phyloP scores from a whole-genome alignment of 2,329 filamentous ascomycete species.

The Neonectria punicea region DNA sequence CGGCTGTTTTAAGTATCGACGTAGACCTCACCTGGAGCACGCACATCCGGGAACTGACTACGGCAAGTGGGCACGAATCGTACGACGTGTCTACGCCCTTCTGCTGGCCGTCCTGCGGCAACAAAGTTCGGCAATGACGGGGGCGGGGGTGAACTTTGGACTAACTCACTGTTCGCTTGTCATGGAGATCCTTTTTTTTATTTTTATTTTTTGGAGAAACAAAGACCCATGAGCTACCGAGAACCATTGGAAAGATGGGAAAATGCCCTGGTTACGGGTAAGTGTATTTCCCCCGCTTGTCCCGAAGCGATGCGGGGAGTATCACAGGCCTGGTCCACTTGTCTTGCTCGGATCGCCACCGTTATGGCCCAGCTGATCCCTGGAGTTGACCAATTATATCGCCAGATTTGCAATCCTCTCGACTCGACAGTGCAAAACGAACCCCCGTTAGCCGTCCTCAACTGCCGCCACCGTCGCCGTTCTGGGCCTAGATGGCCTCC shows the following conservation, averaged over 20 bases:
- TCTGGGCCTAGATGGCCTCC: background rate
- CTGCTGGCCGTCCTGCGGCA: slow-evolving; percentile 16
- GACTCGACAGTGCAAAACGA: background rate
- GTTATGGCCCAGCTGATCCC: background rate
- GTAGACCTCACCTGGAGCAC: background rate
- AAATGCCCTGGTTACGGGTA: slow-evolving; percentile 8
- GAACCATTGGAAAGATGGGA: no score
- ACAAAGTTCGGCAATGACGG: slow-evolving; percentile 26
- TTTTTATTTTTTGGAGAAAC: slow-evolving; percentile 17
- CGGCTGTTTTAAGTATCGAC: slow-evolving; percentile 6
- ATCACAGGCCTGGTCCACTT: background rate
- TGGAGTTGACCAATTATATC: slow-evolving; percentile 1
- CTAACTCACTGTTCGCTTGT: background rate
- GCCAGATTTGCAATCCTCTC: slow-evolving; percentile 11
- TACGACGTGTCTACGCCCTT: slow-evolving; percentile 7
- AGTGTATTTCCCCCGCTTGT: slow-evolving; percentile 27
- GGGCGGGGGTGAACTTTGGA: slow-evolving; percentile 1
- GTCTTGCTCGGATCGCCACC: background rate
- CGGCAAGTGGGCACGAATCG: slow-evolving; percentile 21
- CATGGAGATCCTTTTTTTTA: background rate
- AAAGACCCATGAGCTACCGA: background rate
- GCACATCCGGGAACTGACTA: background rate
- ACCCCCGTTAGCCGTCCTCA: slow-evolving; percentile 24
- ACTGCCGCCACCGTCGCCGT: slow-evolving; percentile 24
- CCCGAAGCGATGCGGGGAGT: background rate